These are phyloP conservation scores for Saccharomycopsis babjevae DNA, from an alignment of 805 yeast genomes.

Conservation along the genomic window DNA sequence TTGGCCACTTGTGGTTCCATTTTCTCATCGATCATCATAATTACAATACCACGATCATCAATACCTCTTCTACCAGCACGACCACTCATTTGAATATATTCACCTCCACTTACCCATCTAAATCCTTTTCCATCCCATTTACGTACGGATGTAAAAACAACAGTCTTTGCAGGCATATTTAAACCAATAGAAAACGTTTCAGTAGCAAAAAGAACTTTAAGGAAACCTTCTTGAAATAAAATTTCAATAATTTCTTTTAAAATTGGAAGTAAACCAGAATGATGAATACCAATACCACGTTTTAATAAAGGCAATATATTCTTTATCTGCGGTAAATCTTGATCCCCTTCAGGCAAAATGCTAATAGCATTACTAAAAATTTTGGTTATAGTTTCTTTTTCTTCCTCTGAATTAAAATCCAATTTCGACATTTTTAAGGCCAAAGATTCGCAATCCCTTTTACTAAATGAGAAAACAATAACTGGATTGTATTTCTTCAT, in stretches of 20 bases:
- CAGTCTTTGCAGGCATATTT: constrained; percentile 99
- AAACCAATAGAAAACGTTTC: constrained; percentile 97
- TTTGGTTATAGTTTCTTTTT: constrained; percentile 80
- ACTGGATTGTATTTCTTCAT: constrained; percentile 94
- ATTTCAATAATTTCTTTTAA: constrained; percentile 92
- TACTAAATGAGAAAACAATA: constrained; percentile 95
- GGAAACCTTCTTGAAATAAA: constrained; percentile 89
- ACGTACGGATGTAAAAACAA: constrained; percentile 92
- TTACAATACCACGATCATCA: constrained; percentile 98
- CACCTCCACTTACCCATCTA: constrained; percentile 99
- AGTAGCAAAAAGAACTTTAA: constrained; percentile 92
- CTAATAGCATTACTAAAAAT: constrained; percentile 86
- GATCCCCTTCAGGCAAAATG: constrained; percentile 80
- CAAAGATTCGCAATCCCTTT: constrained; percentile 89
- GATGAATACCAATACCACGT: constrained; percentile 98
- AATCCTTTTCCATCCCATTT: constrained; percentile 97
- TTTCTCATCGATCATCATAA: constrained; percentile 98
- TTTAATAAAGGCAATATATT: constrained; percentile 79
- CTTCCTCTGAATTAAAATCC: constrained; percentile 90
- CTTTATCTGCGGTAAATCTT: constrained; percentile 88
- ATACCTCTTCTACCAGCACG: constrained; percentile 99
- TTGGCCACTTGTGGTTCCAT: constrained; percentile 99
- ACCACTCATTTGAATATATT: constrained; percentile 98
- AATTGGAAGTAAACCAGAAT: constrained; percentile 90
- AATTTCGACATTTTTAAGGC: constrained; percentile 93